Evolutionary conservation across 2,329 filamentous ascomycete species (phyloP), one percentile per base, ranked within the genome.

Genomic region (Colletotrichum chlorophyti): DNA sequence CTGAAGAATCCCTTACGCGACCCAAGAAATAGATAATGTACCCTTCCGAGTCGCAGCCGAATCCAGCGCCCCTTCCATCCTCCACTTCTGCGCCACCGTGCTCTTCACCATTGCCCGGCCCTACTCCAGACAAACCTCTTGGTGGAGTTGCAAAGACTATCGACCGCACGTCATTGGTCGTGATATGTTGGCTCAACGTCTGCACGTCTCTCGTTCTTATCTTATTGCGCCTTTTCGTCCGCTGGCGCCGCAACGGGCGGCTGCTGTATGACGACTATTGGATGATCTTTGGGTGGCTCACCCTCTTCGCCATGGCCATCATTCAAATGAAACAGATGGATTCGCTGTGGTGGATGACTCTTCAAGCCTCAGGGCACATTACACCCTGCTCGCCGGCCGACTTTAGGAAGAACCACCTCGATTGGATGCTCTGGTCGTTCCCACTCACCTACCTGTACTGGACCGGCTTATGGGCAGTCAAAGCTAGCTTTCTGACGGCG

Each of bases 131-230:
- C n/a, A n/a, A n/a, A n/a, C n/a, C n/a, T n/a, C n/a, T n/a, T n/a
- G n/a, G n/a, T n/a, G 64, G 64, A 24, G 40, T 51, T 6, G 64
- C 63, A 6, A 14, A 21, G 2, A 60, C 26, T 3, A 35, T 65
- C 47, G 23, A 51, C 38, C 37, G 45, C 6, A 9, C 17, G 17
- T 43, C 41, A 23, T 66, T 72, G 34, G 48, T 69, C 9, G 64
- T 64, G 45, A 62, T 72, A 32, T 61, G 70, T 41, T 72, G 70
- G 70, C 58, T 62, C 12, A 66, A 60, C 50, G 72, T 68, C 46
- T 40, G 53, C 41, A 60, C 63, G 34, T 68, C 70, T n/a, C 58
- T 65, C 29, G 38, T 68, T 48, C 65, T 72, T 45, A 64, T 70
- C 34, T 40, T 35, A 24, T 51, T 70, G 3, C 69, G 70, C 42